Base-by-base conservation (phyloP, 305 asterid genomes). In the Solanum hybrid region DNA sequence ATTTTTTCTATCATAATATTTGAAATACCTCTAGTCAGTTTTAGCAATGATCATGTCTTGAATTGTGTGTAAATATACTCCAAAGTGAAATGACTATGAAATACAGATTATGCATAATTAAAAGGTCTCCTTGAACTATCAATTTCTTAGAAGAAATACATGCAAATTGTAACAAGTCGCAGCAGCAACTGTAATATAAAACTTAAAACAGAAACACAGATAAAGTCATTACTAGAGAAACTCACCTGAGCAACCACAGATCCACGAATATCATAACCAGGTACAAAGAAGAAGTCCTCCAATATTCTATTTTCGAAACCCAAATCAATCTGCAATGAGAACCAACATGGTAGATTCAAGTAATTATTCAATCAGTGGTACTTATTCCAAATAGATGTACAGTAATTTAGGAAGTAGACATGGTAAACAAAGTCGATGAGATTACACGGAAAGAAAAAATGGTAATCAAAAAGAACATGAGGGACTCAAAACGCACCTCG, bases 221-320 rank as follows among this genome's bases (percentile, higher is more conserved):
- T 10, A 76, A 22, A 57, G 41, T 31, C 77, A 31, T 85, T 85
- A 85, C 32, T 32, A 85, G 45, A 89, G 87, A 91, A 92, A 83
- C 51, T 88, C 92, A 96, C 99, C 99, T 97, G 98, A 89, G 99
- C 97, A 90, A 94, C 97, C 91, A 97, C 99, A 94, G 92, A 89
- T 89, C 99, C 99, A 88, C 94, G 96, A 91, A 96, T 96, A 92
- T 96, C 97, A 90, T 96, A 97, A 88, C 99, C 99, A 73, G 97
- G 92, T 90, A 94, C 95, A 92, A 93, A 96, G 94, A 97, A 97
- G 89, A 94, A 92, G 90, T 96, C 98, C 91, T 93, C 95, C 79
- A 95, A 95, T 92, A 94, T 90, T 36, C 93, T 92, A 78, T 96
- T 97, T 90, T 94, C 94, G 90, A 97, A 96, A 81, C 97, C 97